Conservation (phyloP, 768 basidiomycete species). For the Mycena chlorophos region DNA sequence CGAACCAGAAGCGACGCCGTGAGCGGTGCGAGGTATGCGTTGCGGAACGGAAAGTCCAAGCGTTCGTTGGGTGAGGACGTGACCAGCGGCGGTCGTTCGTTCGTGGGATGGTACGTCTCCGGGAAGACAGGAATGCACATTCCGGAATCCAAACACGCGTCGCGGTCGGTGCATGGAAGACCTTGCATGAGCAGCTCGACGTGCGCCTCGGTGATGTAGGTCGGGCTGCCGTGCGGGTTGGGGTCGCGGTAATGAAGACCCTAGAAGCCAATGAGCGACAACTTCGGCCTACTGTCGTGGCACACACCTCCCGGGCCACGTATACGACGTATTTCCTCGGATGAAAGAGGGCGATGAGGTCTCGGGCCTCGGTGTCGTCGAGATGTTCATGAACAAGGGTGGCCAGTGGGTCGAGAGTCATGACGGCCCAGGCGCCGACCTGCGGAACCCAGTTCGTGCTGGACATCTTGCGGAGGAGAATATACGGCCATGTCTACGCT, state of each 20-base stretch:
- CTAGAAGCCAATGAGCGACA: background rate
- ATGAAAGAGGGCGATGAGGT: background rate
- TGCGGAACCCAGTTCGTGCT: background rate
- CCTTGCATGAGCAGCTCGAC: slow-evolving; percentile 3
- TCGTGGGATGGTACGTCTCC: background rate
- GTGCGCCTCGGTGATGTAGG: background rate
- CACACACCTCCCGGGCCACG: background rate
- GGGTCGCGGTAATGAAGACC: background rate
- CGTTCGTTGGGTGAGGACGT: background rate
- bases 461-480: background rate
- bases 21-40: slow-evolving; percentile 1
- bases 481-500: no score
- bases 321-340: background rate
- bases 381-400: background rate
- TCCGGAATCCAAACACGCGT: background rate
- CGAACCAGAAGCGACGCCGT: background rate
- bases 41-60: background rate
- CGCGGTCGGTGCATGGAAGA: background rate
- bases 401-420: background rate
- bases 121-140: slow-evolving; percentile 1
- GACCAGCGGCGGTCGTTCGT: background rate
- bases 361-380: background rate
- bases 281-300: background rate
- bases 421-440: background rate
- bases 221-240: background rate